phyloP scores from a whole-genome alignment of 208 protist genomes.

The Leishmania martiniquensis region DNA sequence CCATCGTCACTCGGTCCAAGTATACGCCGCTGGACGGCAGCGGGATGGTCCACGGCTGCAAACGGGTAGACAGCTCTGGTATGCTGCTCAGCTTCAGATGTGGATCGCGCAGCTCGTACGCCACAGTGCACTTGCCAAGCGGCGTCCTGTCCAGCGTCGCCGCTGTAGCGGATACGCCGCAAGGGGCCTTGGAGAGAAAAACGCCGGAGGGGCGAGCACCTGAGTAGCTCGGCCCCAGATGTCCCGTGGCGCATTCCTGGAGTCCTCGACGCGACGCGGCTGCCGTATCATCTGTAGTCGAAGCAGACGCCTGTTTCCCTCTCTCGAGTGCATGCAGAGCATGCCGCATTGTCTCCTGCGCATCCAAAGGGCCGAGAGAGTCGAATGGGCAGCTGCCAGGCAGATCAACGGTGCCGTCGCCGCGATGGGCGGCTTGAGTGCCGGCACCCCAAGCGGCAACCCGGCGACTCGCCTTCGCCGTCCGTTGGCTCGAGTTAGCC shows the following conservation, averaged over 20 bases:
- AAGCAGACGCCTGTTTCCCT: slow-evolving; percentile 7
- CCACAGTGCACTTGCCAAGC: slow-evolving; percentile 16
- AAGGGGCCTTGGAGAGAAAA: slow-evolving; percentile 24
- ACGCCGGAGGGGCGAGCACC: slow-evolving; percentile 9
- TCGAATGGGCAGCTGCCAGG: slow-evolving; percentile 10
- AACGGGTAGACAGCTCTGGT: slow-evolving; percentile 37
- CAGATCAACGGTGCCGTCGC: background rate
- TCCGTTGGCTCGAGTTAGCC: slow-evolving; percentile 15
- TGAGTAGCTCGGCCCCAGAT: background rate
- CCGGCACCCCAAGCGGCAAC: background rate
- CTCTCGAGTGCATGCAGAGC: slow-evolving; percentile 24
- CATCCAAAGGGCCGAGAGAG: slow-evolving; percentile 30
- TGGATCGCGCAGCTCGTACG: slow-evolving; percentile 36
- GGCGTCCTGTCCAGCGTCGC: background rate
- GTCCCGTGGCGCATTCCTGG: slow-evolving; percentile 1
- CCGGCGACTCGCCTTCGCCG: slow-evolving; percentile 22
- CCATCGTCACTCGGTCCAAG: slow-evolving; percentile 61
- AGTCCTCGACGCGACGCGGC: background rate
- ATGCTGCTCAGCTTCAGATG: slow-evolving; percentile 46
- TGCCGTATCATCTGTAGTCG: background rate
- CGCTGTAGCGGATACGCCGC: background rate
- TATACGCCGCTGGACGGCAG: slow-evolving; percentile 42
- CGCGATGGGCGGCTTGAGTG: slow-evolving; percentile 2
- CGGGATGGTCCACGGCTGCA: slow-evolving; percentile 67
- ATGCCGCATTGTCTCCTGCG: slow-evolving; percentile 26